Evolutionary conservation across 805 yeast genomes (phyloP), one percentile per base, ranked within the genome.

Genomic region (Ogataea nakhonphanomensis): DNA sequence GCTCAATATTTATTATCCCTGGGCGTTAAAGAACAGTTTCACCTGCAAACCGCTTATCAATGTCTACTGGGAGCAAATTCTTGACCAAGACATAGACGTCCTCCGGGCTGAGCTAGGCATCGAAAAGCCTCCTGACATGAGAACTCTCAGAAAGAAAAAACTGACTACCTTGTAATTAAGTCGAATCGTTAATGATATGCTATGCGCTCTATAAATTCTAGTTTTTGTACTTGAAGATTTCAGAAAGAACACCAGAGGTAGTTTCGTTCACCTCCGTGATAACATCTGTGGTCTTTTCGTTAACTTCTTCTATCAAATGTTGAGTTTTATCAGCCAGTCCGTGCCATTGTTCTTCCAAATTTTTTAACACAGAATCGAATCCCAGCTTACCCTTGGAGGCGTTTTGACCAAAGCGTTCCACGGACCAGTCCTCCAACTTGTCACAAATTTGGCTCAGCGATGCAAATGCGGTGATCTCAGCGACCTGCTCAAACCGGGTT

Each of bases 351-450:
- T 68, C 67, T 28, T 70, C 67, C 30, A 78, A 64, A 8, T 70
- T 57, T 41, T 75, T 59, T 41, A 91, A 68, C 2, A 93, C 97
- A 2, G 76, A 61, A 47, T 93, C 98, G 51, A 91, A 90, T 0
- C 96, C 99, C 23, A 64, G 51, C 51, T 80, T 83, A 23, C 99
- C 99, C 51, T 76, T 76, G 39, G 64, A 65, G 11, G 98, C 96
- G 61, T 91, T 91, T 59, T 86, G 93, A 32, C 81, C 78, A 62
- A 91, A 93, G 59, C 97, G 70, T 55, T 85, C 86, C 5, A 87
- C 83, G 0, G 90, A 78, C 95, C 96, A 91, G 35, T 88, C 95
- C 62, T 91, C 99, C 46, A 91, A 70, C 61, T 84, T 81, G 57
- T 79, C 84, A 59, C 95, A 84, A 5, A 93, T 63, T 43, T 77